Conservation (phyloP, 2,329 filamentous ascomycete genomes). For the Plectosphaerella plurivora region DNA sequence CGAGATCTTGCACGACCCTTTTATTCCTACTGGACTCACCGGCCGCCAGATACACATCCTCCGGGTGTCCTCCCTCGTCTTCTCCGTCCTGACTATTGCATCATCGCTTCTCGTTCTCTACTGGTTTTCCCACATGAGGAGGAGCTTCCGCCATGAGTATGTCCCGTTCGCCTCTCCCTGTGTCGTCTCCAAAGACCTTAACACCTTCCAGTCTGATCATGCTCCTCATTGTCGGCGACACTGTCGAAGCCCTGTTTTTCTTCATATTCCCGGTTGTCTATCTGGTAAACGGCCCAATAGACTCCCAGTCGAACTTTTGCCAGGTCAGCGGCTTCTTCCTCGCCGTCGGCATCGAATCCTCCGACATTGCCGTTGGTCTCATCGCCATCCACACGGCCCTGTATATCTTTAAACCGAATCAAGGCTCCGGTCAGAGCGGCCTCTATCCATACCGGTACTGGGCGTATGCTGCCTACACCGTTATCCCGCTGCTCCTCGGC, state of each 20-base stretch:
- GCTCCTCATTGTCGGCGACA: conserved; percentile 67
- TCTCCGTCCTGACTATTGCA: conserved; percentile 49
- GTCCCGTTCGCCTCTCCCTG: conserved; percentile 16
- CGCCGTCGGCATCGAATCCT: conserved; percentile 61
- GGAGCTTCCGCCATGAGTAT: conserved; percentile 70
- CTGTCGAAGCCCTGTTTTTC: conserved; percentile 66
- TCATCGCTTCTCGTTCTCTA: conserved; percentile 56
- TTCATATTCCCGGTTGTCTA: conserved; percentile 60
- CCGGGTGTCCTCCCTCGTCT: conserved; percentile 27
- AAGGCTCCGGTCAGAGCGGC: conserved; percentile 50
- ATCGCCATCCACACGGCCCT: conserved; percentile 71
- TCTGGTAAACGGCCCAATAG: conserved; percentile 46
- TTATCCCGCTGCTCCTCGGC: conserved; percentile 56
- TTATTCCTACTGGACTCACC: not conserved
- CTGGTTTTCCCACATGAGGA: conserved; percentile 71
- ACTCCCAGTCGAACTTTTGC: conserved; percentile 53
- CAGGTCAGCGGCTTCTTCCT: conserved; percentile 67
- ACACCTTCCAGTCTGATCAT: conserved; percentile 58
- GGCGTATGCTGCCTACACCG: conserved; percentile 53
- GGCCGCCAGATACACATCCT: conserved; percentile 7
- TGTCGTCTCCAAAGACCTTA: conserved; percentile 10
- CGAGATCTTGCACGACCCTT: not conserved
- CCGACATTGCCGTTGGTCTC: conserved; percentile 67
- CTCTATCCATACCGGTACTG: conserved; percentile 62
- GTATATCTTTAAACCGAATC: conserved; percentile 60